A percentile compares a stretch with the other conserved stretches of the same genome.
Evolutionary conservation across 108 stramenopile genomes (phyloP).

Genomic region (Discostella pseudostelligera): DNA sequence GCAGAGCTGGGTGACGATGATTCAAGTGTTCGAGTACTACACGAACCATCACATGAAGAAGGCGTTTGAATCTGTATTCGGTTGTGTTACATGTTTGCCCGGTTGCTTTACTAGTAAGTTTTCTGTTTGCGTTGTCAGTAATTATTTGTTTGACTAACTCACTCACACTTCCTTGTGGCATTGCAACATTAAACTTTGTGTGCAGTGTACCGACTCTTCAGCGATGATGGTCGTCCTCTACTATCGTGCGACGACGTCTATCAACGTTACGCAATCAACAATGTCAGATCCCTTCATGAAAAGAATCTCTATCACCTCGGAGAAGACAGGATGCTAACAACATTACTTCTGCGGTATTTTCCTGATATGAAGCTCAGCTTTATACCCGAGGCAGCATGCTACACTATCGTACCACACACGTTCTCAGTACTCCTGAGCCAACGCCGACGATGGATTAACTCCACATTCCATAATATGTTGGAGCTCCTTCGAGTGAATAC

Average conservation of each 20-base stretch:
- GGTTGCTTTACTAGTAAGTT: slow-evolving; percentile 56
- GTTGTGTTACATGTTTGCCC: slow-evolving; percentile 61
- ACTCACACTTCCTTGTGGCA: no score
- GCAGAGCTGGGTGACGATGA: slow-evolving; percentile 60
- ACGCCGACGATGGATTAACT: slow-evolving; percentile 50
- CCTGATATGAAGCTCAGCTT: slow-evolving; percentile 43
- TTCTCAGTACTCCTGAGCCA: slow-evolving; percentile 46
- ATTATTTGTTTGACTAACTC: not conserved
- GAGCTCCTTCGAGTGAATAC: slow-evolving; percentile 46
- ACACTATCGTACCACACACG: slow-evolving; percentile 50
- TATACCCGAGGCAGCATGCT: slow-evolving; percentile 45
- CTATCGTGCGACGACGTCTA: slow-evolving; percentile 49
- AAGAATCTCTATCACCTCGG: slow-evolving; percentile 55
- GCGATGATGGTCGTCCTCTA: slow-evolving; percentile 51
- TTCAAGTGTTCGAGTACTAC: slow-evolving; percentile 67
- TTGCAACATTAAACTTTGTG: not conserved
- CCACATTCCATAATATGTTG: slow-evolving; percentile 54
- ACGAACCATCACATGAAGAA: slow-evolving; percentile 62
- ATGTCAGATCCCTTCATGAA: slow-evolving; percentile 46
- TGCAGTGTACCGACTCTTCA: slow-evolving; percentile 49
- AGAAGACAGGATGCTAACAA: slow-evolving; percentile 51
- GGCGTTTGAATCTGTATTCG: slow-evolving; percentile 61
- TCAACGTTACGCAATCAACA: slow-evolving; percentile 37
- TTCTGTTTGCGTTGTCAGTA: not conserved
- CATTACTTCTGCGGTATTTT: slow-evolving; percentile 39